Base-by-base conservation (phyloP, 2,329 filamentous ascomycete genomes). In the Cladosporium cucumerinum region DNA sequence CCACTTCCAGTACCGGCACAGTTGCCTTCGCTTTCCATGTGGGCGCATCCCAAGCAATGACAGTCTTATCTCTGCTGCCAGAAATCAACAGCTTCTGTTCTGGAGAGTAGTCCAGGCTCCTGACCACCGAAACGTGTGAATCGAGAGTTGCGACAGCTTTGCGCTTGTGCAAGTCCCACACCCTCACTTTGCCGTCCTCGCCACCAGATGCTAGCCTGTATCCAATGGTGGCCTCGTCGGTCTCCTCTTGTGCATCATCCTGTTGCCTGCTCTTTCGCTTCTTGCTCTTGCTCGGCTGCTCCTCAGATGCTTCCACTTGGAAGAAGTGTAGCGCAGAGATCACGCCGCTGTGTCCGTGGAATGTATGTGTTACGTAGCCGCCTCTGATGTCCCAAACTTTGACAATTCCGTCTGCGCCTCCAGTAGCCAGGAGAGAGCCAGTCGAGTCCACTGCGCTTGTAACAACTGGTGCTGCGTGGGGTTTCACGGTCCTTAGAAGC, bases 301-400 rank as follows among this genome's bases (percentile, higher is more conserved):
- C 66, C 43, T 69, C 57, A 26, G 64, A 66, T 12, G 69, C 63
- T 28, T 74, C 73, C 10, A 74, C 75, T 73, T 96, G 89, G 76
- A 98, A 99, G 78, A 99, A 98, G 71, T 89, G 89, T 21, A 99
- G 82, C 0, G 95, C 92, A 14, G 95, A 97, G 5, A 99, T 87
- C 25, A 99, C 85, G 11, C 95, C 93, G 66, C 93, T 93, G 64
- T 96, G 94, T 1, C 93, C 93, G 70, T 94, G 90, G 78, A 99
- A 96, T 0, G 92, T 97, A 78, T 99, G 95, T 30, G 96, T 99
- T 34, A 93, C 88, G 77, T 91, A 98, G 25, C 95, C 95, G 52
- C 89, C 92, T 58, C 85, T 83, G 66, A 99, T 92, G 78, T 99
- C 95, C 94, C 94, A 99, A 61, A 99, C 89, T 78, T 99, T 99